Evolutionary conservation across 192 early-diverging fungal genomes (phyloP), one percentile per base, ranked within the genome.

Genomic region (Diversispora eburnea): DNA sequence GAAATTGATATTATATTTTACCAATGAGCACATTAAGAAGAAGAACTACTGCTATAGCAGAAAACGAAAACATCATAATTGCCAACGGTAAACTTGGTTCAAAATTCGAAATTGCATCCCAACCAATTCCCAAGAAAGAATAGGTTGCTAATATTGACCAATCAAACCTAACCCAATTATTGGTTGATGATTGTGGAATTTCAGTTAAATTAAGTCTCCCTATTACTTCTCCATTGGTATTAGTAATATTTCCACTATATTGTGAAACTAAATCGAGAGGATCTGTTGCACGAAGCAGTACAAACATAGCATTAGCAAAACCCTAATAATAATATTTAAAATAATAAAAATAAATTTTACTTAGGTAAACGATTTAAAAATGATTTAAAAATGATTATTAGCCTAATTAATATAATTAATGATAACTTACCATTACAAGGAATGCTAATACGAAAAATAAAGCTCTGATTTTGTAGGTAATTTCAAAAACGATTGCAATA

Each of bases 81-180:
- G 22, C 22, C 15, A 62, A 62, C 5, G 15, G 8, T 9, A 13
- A 15, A 41, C 15, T 7, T 62, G 60, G 60, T 5, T 62, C 9
- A 43, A 62, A 43, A 2, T 9, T 15, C 20, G 12, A 8, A 17
- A 62, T 15, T 6, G 25, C 12, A 43, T 33, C 22, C 60, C 60
- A 62, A 39, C 60, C 60, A 62, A 62, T 43, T 42, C 60, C 60
- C 5, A 62, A 15, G 39, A 62, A 62, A 41, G 39, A 62, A 62
- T 62, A 62, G 17, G 60, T 62, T 6, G 60, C 60, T 3, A 62
- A 43, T 3, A 62, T 43, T 43, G 60, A 62, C 22, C 15, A 41
- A 62, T 62, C 60, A n/a, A 62, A 43, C 41, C 60, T 62, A 3
- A 7, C 1, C 60, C 60, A 62, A 22, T 41, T 62, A 62, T 62